A percentile compares a stretch with the other conserved stretches of the same genome.
phyloP scores from a whole-genome alignment of 345 rosid genomes.

The Populus davidiana region DNA sequence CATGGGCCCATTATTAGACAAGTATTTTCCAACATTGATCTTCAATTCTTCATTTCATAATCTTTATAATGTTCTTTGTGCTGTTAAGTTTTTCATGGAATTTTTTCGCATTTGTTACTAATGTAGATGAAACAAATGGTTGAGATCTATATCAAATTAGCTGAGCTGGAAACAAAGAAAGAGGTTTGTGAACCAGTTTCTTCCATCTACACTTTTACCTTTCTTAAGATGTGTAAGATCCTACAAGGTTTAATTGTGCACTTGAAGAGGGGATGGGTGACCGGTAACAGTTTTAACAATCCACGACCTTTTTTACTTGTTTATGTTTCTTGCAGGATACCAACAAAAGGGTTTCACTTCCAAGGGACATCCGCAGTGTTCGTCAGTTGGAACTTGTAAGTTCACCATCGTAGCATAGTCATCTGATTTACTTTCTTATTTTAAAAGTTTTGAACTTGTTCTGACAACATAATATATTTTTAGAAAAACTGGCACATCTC shows the following conservation, averaged over 20 bases:
- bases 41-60: not conserved
- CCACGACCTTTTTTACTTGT: constrained; percentile 7
- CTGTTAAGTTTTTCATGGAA: not conserved
- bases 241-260: not conserved
- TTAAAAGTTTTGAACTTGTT: not conserved
- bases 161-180: constrained; percentile 91
- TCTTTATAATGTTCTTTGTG: constrained; percentile 1
- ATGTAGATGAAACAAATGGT: constrained; percentile 91
- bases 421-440: constrained; percentile 1
- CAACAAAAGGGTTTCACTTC: constrained; percentile 58
- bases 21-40: constrained; percentile 30
- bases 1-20: constrained; percentile 81
- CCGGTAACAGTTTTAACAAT: not conserved
- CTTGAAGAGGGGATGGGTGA: not conserved
- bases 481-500: not conserved
- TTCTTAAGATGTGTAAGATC: not conserved
- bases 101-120: constrained; percentile 5
- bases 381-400: constrained; percentile 85
- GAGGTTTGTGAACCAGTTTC: constrained; percentile 54
- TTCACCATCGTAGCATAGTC: constrained; percentile 2
- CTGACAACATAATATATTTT: not conserved
- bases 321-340: constrained; percentile 51
- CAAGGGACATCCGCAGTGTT: constrained; percentile 86
- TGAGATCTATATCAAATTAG: constrained; percentile 91
- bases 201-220: not conserved